These are phyloP conservation scores for Prasinococcaceae sp. DNA, from an alignment of 139 green algal genomes.

Conservation along the genomic window DNA sequence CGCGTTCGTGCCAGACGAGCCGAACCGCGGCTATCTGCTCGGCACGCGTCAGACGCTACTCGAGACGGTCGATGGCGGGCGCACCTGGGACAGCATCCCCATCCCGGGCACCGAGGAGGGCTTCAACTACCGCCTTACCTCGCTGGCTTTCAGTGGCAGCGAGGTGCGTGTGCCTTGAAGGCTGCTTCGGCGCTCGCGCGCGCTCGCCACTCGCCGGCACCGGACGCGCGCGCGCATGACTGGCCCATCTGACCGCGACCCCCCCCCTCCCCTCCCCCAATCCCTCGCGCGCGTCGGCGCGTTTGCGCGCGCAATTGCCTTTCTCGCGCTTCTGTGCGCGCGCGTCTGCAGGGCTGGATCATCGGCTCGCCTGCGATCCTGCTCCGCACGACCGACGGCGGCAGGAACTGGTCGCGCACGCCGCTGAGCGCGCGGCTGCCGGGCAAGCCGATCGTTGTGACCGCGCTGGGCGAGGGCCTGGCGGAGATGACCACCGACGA, in stretches of 20 bases:
- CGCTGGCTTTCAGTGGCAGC: conserved; percentile 79
- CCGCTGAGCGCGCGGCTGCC: conserved; percentile 86
- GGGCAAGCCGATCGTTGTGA: conserved; percentile 31
- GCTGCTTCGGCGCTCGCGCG: no score
- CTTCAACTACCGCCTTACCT: conserved; percentile 93
- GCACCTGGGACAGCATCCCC: conserved; percentile 65
- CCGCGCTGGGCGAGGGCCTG: conserved; percentile 38
- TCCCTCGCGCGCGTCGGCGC: no score
- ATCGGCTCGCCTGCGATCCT: conserved; percentile 97
- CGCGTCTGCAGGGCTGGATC: conserved; percentile 98
- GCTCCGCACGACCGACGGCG: conserved; percentile 85
- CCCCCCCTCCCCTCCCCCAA: no score
- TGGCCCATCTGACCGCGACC: no score
- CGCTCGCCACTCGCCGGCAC: no score
- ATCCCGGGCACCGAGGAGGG: conserved; percentile 50
- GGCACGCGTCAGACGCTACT: conserved; percentile 91
- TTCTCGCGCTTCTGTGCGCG: no score
- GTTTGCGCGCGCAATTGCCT: no score
- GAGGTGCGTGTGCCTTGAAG: no score
- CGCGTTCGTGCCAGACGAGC: conserved; percentile 68
- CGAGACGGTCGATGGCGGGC: conserved; percentile 90
- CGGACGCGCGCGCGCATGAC: no score
- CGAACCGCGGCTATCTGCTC: conserved; percentile 90
- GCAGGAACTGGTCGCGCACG: conserved; percentile 87
- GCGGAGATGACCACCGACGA: conserved; percentile 96